Evolutionary conservation across 1,139 yeast species (phyloP).

Genomic region (Geotrichum carabidarum): DNA sequence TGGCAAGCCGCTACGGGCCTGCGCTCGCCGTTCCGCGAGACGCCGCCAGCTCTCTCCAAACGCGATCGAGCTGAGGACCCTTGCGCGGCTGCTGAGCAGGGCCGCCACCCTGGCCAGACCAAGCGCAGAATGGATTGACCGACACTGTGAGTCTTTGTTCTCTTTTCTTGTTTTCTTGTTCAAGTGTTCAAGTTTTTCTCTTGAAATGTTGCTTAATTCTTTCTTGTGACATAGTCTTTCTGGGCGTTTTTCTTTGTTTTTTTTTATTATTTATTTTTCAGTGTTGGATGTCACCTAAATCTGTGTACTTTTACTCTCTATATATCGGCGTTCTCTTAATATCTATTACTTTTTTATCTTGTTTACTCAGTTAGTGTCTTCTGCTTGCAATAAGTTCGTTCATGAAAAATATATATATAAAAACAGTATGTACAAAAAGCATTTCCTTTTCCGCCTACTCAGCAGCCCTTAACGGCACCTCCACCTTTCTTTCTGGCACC

Average conservation of each 20-base stretch:
- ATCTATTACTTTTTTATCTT: background rate
- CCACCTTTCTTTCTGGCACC: conserved; percentile 19
- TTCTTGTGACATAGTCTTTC: too few relatives aligned
- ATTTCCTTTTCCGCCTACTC: background rate
- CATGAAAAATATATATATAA: background rate
- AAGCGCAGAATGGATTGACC: background rate
- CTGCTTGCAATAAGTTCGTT: background rate
- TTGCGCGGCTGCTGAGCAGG: too few relatives aligned
- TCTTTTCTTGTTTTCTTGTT: background rate
- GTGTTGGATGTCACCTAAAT: too few relatives aligned
- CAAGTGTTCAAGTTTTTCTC: background rate
- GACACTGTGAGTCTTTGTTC: background rate
- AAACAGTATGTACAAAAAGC: background rate
- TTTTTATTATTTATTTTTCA: too few relatives aligned
- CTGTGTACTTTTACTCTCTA: too few relatives aligned
- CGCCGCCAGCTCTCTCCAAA: too few relatives aligned
- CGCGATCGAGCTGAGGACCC: too few relatives aligned
- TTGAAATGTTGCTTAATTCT: background rate
- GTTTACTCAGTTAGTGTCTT: background rate
- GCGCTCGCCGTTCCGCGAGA: too few relatives aligned
- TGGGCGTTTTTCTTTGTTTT: too few relatives aligned
- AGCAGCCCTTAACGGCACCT: background rate
- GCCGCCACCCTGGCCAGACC: background rate
- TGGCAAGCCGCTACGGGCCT: too few relatives aligned
- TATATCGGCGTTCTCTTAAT: too few relatives aligned